These are phyloP conservation scores for Trichoderma orchidacearum DNA, from an alignment of 495 filamentous ascomycete genomes.

Conservation along the genomic window DNA sequence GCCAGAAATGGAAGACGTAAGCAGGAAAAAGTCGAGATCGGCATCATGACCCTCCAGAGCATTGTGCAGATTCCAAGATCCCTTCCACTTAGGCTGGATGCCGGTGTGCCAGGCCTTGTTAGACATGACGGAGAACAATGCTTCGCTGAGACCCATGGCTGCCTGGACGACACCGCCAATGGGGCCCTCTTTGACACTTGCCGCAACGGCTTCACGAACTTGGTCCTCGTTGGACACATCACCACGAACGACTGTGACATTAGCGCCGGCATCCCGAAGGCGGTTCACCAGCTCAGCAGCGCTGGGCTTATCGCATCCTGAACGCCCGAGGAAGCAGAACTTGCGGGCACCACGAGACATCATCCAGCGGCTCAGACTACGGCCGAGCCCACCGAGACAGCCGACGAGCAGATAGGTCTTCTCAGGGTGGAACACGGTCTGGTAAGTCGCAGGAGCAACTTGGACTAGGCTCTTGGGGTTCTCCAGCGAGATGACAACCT, in stretches of 20 bases:
- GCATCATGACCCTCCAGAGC: slow-evolving; percentile 12
- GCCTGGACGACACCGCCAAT: slow-evolving; percentile 33
- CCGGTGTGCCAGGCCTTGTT: slow-evolving; percentile 14
- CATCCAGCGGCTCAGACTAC: slow-evolving; percentile 36
- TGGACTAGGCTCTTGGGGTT: slow-evolving; percentile 8
- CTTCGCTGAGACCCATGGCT: slow-evolving; percentile 33
- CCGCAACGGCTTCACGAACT: slow-evolving; percentile 4
- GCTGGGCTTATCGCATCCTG: slow-evolving; percentile 12
- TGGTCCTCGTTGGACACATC: slow-evolving; percentile 16
- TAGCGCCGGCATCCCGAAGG: slow-evolving; percentile 14
- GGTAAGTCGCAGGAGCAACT: slow-evolving; percentile 6
- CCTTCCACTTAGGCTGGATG: slow-evolving; percentile 26
- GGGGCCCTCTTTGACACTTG: slow-evolving; percentile 11
- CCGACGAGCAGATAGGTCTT: slow-evolving; percentile 39
- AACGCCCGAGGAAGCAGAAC: slow-evolving; percentile 37
- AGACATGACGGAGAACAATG: slow-evolving; percentile 19
- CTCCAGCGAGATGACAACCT: slow-evolving; percentile 29
- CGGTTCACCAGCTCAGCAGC: slow-evolving; percentile 24
- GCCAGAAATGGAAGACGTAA: slow-evolving; percentile 34
- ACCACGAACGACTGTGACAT: slow-evolving; percentile 16
- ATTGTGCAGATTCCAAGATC: slow-evolving; percentile 19
- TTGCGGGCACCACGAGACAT: slow-evolving; percentile 37
- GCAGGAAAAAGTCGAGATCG: slow-evolving; percentile 40
- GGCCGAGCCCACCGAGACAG: slow-evolving; percentile 44
- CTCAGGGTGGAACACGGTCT: slow-evolving; percentile 13